Conservation (phyloP, 1,284 basidiomycete species). For the Pseudozyma hubeiensis region DNA sequence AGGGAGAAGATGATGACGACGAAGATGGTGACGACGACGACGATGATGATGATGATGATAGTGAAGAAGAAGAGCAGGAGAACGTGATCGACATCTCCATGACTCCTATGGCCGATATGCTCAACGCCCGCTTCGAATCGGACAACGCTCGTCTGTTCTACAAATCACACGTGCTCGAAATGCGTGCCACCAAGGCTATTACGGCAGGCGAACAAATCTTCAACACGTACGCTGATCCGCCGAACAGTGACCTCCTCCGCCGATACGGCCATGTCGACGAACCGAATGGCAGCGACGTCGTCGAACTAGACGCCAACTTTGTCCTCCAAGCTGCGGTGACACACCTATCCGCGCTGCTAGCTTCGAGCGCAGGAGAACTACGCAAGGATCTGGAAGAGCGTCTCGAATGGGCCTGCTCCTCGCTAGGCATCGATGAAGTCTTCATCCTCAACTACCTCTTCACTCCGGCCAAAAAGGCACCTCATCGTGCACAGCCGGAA, state of each 20-base stretch:
- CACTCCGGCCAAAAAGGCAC: constrained; percentile 41
- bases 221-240: constrained; percentile 95
- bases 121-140: constrained; percentile 65
- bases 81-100: constrained; percentile 80
- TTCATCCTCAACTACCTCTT: constrained; percentile 61
- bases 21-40: constrained; percentile 31
- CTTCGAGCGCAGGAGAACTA: constrained; percentile 10
- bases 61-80: constrained; percentile 48
- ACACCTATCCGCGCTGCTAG: constrained; percentile 11
- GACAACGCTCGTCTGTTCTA: constrained; percentile 79
- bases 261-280: constrained; percentile 93
- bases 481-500: constrained; percentile 46
- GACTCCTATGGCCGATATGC: constrained; percentile 96
- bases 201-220: constrained; percentile 84
- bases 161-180: constrained; percentile 78
- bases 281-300: constrained; percentile 87
- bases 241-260: constrained; percentile 92
- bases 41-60: constrained; percentile 38
- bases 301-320: constrained; percentile 84
- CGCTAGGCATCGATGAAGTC: constrained; percentile 61
- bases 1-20: constrained; percentile 12
- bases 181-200: constrained; percentile 84
- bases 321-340: constrained; percentile 72
- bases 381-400: constrained; percentile 37
- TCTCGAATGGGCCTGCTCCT: constrained; percentile 58